Evolutionary conservation across 805 yeast genomes (phyloP).

Genomic region (Saccharomycopsis babjevae): DNA sequence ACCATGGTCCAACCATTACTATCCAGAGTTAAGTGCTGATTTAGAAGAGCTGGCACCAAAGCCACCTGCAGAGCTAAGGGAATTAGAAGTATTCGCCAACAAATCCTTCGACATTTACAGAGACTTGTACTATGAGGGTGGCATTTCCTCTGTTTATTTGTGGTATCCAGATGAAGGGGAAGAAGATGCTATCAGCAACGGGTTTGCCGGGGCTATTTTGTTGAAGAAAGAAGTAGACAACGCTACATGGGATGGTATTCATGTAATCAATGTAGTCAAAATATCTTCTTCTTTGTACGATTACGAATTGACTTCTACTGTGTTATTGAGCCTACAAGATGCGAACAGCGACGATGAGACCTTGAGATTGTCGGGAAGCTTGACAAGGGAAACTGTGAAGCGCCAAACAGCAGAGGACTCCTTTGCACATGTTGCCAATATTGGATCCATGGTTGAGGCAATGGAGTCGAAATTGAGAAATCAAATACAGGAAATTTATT

Average conservation of each 20-base stretch:
- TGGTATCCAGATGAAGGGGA: conserved; percentile 71
- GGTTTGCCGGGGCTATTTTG: conserved; percentile 87
- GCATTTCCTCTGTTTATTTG: conserved; percentile 75
- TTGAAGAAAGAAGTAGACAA: conserved; percentile 54
- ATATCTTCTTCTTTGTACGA: conserved; percentile 23
- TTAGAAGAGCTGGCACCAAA: conserved; percentile 61
- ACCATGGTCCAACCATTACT: conserved; percentile 79
- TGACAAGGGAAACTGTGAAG: conserved; percentile 75
- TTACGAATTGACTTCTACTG: conserved; percentile 79
- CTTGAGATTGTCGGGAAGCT: conserved; percentile 63
- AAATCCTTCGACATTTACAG: conserved; percentile 88
- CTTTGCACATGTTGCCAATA: conserved; percentile 70
- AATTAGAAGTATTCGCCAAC: conserved; percentile 72
- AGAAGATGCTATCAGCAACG: conserved; percentile 27
- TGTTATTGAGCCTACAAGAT: conserved; percentile 58
- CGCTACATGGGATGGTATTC: conserved; percentile 78
- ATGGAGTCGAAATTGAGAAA: conserved; percentile 81
- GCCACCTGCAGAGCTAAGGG: conserved; percentile 58
- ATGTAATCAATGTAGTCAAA: conserved; percentile 65
- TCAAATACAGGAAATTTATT: conserved; percentile 84
- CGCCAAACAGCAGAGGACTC: conserved; percentile 33
- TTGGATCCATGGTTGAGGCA: conserved; percentile 81
- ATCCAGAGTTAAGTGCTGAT: conserved; percentile 38
- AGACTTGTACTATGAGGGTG: conserved; percentile 93
- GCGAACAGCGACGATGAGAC: conserved; percentile 21